phyloP scores from a whole-genome alignment of 306 rosid genomes.

The Prunus mume region DNA sequence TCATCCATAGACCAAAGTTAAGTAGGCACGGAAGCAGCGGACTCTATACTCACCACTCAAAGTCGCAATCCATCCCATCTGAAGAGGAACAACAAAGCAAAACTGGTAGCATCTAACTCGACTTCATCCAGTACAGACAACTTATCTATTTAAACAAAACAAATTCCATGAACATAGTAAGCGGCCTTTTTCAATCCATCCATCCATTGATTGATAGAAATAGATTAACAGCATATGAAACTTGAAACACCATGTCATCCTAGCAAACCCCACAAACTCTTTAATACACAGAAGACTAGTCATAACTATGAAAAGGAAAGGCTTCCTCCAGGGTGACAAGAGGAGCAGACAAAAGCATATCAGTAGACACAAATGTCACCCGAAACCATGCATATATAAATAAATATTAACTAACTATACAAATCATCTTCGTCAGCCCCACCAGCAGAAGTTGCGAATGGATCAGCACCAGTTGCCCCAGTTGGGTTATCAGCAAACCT shows the following conservation, averaged over 20 bases:
- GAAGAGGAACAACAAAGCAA: neutral
- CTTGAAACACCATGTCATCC: neutral
- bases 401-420: neutral
- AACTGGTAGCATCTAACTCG: neutral
- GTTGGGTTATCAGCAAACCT: conserved; percentile 36
- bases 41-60: neutral
- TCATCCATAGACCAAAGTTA: no score
- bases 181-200: neutral
- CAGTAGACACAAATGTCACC: neutral
- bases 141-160: neutral
- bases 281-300: neutral
- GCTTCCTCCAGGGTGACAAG: neutral
- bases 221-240: neutral
- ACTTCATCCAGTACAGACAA: neutral
- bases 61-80: neutral
- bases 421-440: conserved; percentile 41
- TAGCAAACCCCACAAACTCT: neutral
- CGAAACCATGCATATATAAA: neutral
- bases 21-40: neutral
- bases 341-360: neutral
- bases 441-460: conserved; percentile 35
- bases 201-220: neutral
- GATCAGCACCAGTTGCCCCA: conserved; percentile 38
- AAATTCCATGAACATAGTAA: neutral
- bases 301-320: neutral